Conservation (phyloP, 228 moss, liverwort and hornwort species). For the Sphagnum fallax region DNA sequence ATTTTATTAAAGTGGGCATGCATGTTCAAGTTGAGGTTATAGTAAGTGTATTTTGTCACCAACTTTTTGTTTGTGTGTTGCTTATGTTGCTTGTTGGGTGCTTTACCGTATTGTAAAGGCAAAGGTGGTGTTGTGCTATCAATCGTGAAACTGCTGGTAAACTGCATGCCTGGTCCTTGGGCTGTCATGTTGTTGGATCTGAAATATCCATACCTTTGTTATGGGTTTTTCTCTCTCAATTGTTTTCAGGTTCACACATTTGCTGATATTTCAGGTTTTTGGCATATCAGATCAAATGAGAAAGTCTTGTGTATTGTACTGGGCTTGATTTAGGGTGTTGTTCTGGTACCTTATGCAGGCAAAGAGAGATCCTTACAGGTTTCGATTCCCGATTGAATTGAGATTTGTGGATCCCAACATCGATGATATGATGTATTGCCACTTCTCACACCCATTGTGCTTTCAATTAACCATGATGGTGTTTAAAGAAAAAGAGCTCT, state of each 20-base stretch:
- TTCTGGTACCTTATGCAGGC: conserved; percentile 42
- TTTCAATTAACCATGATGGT: not conserved
- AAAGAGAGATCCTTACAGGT: conserved; percentile 92
- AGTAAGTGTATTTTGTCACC: conserved; percentile 28
- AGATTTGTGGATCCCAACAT: conserved; percentile 96
- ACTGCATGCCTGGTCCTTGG: too few species aligned
- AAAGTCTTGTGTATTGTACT: too few species aligned
- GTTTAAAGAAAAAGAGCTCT: not conserved
- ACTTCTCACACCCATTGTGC: not conserved
- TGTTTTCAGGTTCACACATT: too few species aligned
- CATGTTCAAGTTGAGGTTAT: conserved; percentile 92
- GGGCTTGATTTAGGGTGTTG: too few species aligned
- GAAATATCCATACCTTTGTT: not conserved
- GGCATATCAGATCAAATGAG: too few species aligned
- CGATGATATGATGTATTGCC: conserved; percentile 73
- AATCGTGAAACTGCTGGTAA: too few species aligned
- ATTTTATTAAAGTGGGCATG: conserved; percentile 83
- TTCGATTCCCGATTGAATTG: conserved; percentile 92
- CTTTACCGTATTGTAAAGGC: too few species aligned
- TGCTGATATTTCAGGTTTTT: too few species aligned
- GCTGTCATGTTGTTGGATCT: not conserved
- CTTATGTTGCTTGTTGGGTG: not conserved
- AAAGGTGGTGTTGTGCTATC: too few species aligned
- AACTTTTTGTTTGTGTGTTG: not conserved
- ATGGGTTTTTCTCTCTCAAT: not conserved